Conservation (phyloP, 2,329 filamentous ascomycete genomes). For the Aspergillus piperis region DNA sequence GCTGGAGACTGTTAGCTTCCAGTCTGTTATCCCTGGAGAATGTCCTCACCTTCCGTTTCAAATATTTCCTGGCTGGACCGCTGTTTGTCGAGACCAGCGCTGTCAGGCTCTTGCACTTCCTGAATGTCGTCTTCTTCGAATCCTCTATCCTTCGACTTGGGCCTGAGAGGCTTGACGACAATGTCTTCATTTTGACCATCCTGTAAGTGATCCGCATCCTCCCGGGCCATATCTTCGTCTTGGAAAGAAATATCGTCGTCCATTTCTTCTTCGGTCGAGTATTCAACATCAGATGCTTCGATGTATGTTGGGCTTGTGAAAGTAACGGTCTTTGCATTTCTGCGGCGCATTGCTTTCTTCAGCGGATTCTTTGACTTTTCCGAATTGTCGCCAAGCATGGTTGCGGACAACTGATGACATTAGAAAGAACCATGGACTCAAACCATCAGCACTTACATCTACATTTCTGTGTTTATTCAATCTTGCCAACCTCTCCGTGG, state of each 20-base stretch:
- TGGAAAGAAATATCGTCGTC: slow-evolving; percentile 50
- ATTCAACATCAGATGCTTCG: slow-evolving; percentile 84
- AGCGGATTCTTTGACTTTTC: slow-evolving; percentile 82
- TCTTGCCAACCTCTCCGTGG: slow-evolving; percentile 87
- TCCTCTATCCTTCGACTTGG: slow-evolving; percentile 39
- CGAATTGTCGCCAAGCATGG: slow-evolving; percentile 70
- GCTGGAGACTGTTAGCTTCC: slow-evolving; percentile 25
- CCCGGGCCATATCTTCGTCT: slow-evolving; percentile 50
- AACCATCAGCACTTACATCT: slow-evolving; percentile 64
- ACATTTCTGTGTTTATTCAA: slow-evolving; percentile 98
- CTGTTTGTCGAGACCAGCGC: slow-evolving; percentile 38
- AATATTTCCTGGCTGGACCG: slow-evolving; percentile 69
- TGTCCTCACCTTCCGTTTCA: slow-evolving; percentile 46
- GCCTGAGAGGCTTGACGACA: slow-evolving; percentile 47
- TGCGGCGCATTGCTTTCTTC: slow-evolving; percentile 78
- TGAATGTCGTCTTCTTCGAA: slow-evolving; percentile 25
- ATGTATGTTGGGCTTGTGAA: slow-evolving; percentile 85
- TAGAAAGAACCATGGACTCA: slow-evolving; percentile 13
- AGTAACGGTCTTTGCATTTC: slow-evolving; percentile 81
- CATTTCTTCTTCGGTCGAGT: slow-evolving; percentile 75
- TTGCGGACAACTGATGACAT: slow-evolving; percentile 61
- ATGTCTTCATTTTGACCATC: slow-evolving; percentile 41
- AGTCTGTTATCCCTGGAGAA: background rate
- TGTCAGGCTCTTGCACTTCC: slow-evolving; percentile 30
- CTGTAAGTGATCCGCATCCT: slow-evolving; percentile 35